phyloP scores from a whole-genome alignment of 805 yeast genomes.

The Brettanomyces custersianus region DNA sequence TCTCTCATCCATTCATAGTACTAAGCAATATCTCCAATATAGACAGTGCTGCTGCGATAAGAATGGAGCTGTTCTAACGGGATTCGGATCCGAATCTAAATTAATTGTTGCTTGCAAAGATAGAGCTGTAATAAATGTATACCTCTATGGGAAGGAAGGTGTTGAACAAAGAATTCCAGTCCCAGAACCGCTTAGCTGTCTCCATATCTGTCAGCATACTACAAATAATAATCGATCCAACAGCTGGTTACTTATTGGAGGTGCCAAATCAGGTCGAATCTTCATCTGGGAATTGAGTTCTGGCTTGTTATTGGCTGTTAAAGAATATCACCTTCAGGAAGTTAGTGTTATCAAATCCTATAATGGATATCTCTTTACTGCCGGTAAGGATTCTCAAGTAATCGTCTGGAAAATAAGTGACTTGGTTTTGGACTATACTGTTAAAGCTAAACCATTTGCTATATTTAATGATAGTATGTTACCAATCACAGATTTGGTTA shows the following conservation, averaged over 20 bases:
- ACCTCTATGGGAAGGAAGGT: constrained; percentile 59
- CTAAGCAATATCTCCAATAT: constrained; percentile 40
- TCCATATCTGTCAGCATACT: constrained; percentile 25
- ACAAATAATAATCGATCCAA: constrained; percentile 10
- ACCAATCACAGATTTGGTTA: constrained; percentile 32
- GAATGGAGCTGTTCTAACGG: constrained; percentile 40
- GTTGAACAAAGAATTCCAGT: constrained; percentile 74
- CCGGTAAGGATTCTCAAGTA: constrained; percentile 76
- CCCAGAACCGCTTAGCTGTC: constrained; percentile 66
- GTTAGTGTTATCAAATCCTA: constrained; percentile 50
- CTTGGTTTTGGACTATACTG: constrained; percentile 31
- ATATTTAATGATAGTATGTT: constrained; percentile 53
- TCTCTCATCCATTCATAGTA: constrained; percentile 35
- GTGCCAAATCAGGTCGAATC: constrained; percentile 65
- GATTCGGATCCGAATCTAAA: constrained; percentile 38
- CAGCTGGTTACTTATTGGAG: constrained; percentile 59
- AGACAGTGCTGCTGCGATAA: constrained; percentile 41
- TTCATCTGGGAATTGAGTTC: constrained; percentile 81
- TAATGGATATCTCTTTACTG: constrained; percentile 63
- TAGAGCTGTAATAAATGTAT: constrained; percentile 70
- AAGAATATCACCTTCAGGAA: constrained; percentile 79
- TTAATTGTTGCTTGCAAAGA: constrained; percentile 57
- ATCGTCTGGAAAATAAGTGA: constrained; percentile 67
- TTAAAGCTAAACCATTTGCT: constrained; percentile 44
- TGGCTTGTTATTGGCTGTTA: constrained; percentile 63